phyloP scores from a whole-genome alignment of 1,284 basidiomycete genomes.

The Malassezia globosa region DNA sequence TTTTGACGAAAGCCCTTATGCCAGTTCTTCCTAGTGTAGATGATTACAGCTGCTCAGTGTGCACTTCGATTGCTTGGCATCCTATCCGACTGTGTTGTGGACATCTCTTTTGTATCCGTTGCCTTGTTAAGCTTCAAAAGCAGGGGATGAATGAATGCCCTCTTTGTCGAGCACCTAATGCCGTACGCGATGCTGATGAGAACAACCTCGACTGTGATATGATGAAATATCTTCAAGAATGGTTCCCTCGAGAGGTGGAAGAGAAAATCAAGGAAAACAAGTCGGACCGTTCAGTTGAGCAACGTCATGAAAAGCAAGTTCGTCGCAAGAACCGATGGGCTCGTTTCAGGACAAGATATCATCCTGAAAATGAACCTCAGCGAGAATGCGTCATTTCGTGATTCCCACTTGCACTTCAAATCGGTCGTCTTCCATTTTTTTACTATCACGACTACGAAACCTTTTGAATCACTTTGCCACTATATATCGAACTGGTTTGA shows the following conservation, averaged over 20 bases:
- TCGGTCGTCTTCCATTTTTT: no score
- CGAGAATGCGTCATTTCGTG: conserved; percentile 11
- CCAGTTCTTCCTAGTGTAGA: conserved; percentile 74
- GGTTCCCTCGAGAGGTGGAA: conserved; percentile 78
- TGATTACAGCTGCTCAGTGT: conserved; percentile 53
- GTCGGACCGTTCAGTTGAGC: conserved; percentile 62
- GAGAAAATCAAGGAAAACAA: conserved; percentile 68
- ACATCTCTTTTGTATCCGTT: conserved; percentile 82
- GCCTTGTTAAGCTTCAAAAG: conserved; percentile 88
- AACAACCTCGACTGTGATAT: conserved; percentile 64
- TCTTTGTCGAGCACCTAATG: conserved; percentile 54
- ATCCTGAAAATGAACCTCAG: neutral
- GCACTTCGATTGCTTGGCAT: conserved; percentile 48
- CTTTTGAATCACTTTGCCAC: no score
- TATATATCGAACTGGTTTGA: no score
- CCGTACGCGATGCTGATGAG: conserved; percentile 35
- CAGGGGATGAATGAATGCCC: conserved; percentile 69
- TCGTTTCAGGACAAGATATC: neutral
- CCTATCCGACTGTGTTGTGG: conserved; percentile 66
- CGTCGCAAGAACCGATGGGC: conserved; percentile 2
- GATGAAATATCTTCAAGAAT: conserved; percentile 74
- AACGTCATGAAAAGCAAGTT: conserved; percentile 52
- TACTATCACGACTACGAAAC: no score
- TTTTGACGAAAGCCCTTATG: conserved; percentile 69
- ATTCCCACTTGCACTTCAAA: no score